Conservation (phyloP, 2,329 filamentous ascomycete species). For the Arthrobotrys iridis region DNA sequence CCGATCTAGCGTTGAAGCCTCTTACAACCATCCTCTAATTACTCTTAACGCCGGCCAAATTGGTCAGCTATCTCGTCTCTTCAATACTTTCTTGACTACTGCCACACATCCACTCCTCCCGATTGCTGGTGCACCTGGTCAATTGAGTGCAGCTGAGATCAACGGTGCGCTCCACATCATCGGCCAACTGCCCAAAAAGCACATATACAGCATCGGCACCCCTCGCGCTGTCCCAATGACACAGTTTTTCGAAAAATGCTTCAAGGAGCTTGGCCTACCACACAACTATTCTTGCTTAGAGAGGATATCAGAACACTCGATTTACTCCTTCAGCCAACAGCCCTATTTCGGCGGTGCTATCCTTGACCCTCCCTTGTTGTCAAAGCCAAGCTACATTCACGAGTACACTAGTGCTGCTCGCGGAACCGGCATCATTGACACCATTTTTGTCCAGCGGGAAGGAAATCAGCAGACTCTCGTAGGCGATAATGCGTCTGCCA, state of each 20-base stretch:
- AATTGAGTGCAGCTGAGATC: conserved; percentile 85
- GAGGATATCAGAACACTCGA: conserved; percentile 71
- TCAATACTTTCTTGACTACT: conserved; percentile 87
- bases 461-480: conserved; percentile 69
- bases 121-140: conserved; percentile 79
- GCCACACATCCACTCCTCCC: conserved; percentile 87
- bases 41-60: conserved; percentile 87
- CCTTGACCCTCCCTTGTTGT: conserved; percentile 75
- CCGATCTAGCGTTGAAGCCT: conserved; percentile 76
- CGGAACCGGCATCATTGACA: conserved; percentile 83
- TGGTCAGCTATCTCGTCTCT: conserved; percentile 83
- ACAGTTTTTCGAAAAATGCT: conserved; percentile 87
- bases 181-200: conserved; percentile 80
- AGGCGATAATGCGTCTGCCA: conserved; percentile 86
- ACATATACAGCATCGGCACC: conserved; percentile 75
- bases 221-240: conserved; percentile 71
- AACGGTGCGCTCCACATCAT: conserved; percentile 81
- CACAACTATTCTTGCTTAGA: conserved; percentile 82
- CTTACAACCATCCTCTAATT: conserved; percentile 78
- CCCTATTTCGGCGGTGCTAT: conserved; percentile 75
- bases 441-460: conserved; percentile 73
- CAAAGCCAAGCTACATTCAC: conserved; percentile 70
- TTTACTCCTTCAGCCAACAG: conserved; percentile 78
- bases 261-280: conserved; percentile 84
- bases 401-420: conserved; percentile 78